These are phyloP conservation scores for Ceratobasidium sp. DNA, from an alignment of 1,284 basidiomycete genomes.

Conservation along the genomic window DNA sequence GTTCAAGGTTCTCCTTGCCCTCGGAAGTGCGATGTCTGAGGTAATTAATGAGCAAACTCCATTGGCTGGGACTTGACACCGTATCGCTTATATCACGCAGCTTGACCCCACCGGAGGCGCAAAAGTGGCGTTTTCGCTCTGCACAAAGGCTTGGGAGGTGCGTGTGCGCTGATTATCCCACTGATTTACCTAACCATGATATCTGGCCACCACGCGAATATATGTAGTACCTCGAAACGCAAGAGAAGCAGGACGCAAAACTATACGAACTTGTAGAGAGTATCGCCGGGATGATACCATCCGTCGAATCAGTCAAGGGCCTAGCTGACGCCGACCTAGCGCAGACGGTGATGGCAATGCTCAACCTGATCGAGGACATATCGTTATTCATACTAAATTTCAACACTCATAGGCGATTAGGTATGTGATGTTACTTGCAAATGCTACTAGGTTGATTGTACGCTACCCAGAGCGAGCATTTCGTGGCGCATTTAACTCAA, in stretches of 20 bases:
- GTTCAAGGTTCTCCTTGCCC: slow-evolving; percentile 5
- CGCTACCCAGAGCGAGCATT: no score
- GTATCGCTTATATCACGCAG: slow-evolving; percentile 44
- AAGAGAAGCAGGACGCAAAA: neutral
- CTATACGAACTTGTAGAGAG: neutral
- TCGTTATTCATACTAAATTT: slow-evolving; percentile 6
- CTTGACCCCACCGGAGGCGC: slow-evolving; percentile 32
- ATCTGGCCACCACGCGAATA: slow-evolving; percentile 48
- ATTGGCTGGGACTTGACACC: neutral
- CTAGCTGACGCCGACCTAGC: neutral
- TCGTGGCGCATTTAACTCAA: no score
- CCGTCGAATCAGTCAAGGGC: neutral
- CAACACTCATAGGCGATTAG: no score
- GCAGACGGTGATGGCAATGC: neutral
- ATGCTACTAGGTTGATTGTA: no score
- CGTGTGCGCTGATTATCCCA: neutral
- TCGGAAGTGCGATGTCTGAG: neutral
- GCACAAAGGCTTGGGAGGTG: no score
- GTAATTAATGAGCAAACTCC: neutral
- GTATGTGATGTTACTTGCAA: no score
- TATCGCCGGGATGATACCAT: neutral
- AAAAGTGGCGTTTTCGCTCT: no score
- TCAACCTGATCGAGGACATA: slow-evolving; percentile 3
- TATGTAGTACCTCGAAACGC: slow-evolving; percentile 2
- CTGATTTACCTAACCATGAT: neutral